Percentiles rank a stretch among this genome's conserved stretches.
Conservation (phyloP, 2,329 filamentous ascomycete species). For the Colletotrichum neosansevieriae region DNA sequence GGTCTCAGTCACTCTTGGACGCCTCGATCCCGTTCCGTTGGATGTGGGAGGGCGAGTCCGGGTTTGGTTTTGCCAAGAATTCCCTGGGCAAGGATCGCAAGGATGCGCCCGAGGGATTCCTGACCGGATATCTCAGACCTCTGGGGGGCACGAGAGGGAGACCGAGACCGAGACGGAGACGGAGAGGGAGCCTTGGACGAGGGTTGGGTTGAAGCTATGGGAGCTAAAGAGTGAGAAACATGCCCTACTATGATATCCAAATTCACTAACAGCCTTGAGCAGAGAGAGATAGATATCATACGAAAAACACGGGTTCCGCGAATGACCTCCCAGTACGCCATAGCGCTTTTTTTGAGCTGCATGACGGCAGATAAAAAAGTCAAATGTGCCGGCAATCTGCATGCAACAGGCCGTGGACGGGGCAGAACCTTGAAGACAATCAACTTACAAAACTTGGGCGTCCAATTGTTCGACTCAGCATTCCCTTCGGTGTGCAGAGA, state of each 20-base stretch:
- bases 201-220: neutral
- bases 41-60: neutral
- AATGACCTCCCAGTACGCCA: too few relatives aligned
- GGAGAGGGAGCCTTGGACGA: neutral
- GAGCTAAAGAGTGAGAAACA: too few relatives aligned
- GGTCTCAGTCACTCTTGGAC: neutral
- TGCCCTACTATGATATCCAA: too few relatives aligned
- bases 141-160: neutral
- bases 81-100: slow-evolving; percentile 21
- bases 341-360: neutral
- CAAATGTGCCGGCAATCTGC: slow-evolving; percentile 2
- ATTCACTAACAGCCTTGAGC: too few relatives aligned
- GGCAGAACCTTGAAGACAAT: slow-evolving; percentile 12
- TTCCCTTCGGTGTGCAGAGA: neutral
- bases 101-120: slow-evolving; percentile 26
- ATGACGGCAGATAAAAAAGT: neutral
- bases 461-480: slow-evolving; percentile 12
- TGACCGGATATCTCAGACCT: neutral
- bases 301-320: too few relatives aligned
- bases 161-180: too few relatives aligned
- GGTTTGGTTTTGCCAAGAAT: slow-evolving; percentile 20
- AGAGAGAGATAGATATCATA: too few relatives aligned
- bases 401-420: slow-evolving; percentile 6
- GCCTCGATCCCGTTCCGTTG: neutral
- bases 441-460: neutral